Percentiles rank a stretch among this genome's conserved stretches.
Evolutionary conservation across 1,139 yeast species (phyloP).

Genomic region (Candida pseudoviswanathii): DNA sequence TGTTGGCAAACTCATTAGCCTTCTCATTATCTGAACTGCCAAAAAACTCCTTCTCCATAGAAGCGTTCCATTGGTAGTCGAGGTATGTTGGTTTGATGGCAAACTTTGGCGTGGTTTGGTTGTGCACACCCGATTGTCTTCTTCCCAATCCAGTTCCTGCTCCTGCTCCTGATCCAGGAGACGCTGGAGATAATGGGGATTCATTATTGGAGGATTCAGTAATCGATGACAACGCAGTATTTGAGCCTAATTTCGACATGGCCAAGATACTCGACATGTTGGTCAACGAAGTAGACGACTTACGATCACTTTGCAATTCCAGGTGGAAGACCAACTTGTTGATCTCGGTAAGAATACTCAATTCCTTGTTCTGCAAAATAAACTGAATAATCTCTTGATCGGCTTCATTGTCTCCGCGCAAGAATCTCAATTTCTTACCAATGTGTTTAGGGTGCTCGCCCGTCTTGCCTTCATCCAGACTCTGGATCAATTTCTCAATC

Average conservation of each 20-base stretch:
- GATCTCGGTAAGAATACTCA: constrained; percentile 41
- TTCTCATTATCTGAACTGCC: constrained; percentile 10
- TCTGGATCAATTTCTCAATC: constrained; percentile 24
- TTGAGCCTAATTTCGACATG: constrained; percentile 27
- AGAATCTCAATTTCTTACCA: constrained; percentile 36
- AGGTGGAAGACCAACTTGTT: constrained; percentile 38
- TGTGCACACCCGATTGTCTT: constrained; percentile 32
- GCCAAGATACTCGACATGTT: constrained; percentile 30
- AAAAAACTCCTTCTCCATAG: constrained; percentile 13
- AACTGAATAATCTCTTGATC: constrained; percentile 36
- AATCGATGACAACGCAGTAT: constrained; percentile 25
- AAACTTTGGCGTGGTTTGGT: constrained; percentile 30
- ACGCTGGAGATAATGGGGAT: neutral
- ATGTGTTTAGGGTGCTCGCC: constrained; percentile 4
- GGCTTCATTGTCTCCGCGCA: constrained; percentile 25
- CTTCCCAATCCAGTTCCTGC: constrained; percentile 13
- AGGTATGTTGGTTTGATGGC: constrained; percentile 34
- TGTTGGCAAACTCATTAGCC: constrained; percentile 20
- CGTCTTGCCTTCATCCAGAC: constrained; percentile 12
- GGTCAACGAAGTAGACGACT: constrained; percentile 39
- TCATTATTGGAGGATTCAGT: constrained; percentile 12
- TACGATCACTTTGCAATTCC: constrained; percentile 36
- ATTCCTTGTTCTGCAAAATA: constrained; percentile 38
- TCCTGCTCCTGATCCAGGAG: no score
- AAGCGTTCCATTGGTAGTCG: constrained; percentile 15